Evolutionary conservation across 2,329 filamentous ascomycete genomes (phyloP).

Genomic region (Aspergillus spinulosporus): DNA sequence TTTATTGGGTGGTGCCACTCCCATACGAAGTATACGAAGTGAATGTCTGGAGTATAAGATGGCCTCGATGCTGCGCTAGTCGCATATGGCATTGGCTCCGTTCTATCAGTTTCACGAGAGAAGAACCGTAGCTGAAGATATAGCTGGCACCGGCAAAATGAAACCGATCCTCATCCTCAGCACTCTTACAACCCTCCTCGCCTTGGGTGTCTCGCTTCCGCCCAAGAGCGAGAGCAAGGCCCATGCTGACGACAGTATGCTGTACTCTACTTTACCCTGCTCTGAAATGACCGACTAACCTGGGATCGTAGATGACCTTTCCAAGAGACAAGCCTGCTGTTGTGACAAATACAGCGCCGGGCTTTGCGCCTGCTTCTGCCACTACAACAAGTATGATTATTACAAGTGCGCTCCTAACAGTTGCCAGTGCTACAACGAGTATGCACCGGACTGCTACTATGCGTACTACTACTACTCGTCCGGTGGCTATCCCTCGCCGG

Average conservation of each 20-base stretch:
- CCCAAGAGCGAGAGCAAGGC: background rate
- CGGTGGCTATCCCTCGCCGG: background rate
- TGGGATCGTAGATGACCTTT: background rate
- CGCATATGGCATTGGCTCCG: too few species aligned
- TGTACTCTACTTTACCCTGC: background rate
- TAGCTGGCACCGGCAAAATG: background rate
- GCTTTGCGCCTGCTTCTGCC: constrained; percentile 1
- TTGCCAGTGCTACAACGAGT: background rate
- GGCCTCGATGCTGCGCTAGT: too few species aligned
- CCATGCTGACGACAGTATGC: background rate
- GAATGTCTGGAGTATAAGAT: too few species aligned
- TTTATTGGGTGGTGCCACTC: background rate
- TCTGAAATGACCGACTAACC: background rate
- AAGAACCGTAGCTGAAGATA: too few species aligned
- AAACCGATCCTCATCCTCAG: background rate
- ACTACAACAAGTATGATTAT: background rate
- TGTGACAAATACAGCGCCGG: constrained; percentile 5
- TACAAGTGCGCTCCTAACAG: background rate
- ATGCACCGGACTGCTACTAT: background rate
- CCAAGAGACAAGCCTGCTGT: background rate
- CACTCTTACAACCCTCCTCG: background rate
- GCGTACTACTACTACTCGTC: constrained; percentile 5
- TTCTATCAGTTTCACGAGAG: background rate
- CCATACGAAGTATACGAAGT: background rate
- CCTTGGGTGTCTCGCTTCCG: background rate